These are phyloP conservation scores for Leccinum fibrillosum DNA, from an alignment of 768 basidiomycete genomes.

Conservation along the genomic window DNA sequence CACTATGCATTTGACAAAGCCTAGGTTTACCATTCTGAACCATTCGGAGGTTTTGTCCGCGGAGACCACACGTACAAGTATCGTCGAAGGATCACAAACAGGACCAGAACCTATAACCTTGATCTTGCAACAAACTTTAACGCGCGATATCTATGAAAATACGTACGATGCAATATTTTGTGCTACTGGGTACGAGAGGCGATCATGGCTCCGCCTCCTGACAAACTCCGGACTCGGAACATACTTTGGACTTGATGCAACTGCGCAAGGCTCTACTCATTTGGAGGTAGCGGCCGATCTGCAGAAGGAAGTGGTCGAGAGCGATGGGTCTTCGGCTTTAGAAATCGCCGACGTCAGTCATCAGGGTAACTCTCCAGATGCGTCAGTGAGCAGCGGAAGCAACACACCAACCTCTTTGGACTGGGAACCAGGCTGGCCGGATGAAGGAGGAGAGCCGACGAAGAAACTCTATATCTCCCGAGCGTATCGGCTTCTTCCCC, in stretches of 20 bases:
- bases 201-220: constrained; percentile 44
- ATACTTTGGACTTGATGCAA: constrained; percentile 32
- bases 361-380: background rate
- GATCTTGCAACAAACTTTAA: constrained; percentile 35
- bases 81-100: background rate
- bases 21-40: constrained; percentile 37
- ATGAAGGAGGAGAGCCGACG: constrained; percentile 4
- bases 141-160: constrained; percentile 28
- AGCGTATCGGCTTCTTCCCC: constrained; percentile 41
- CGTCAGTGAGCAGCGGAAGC: constrained; percentile 3
- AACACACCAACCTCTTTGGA: constrained; percentile 15
- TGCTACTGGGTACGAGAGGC: constrained; percentile 53
- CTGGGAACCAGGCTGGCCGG: constrained; percentile 21
- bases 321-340: constrained; percentile 3
- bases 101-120: constrained; percentile 21
- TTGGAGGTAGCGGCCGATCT: constrained; percentile 10
- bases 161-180: constrained; percentile 48
- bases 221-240: constrained; percentile 37
- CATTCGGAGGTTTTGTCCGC: constrained; percentile 38
- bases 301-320: background rate
- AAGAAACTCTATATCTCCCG: constrained; percentile 35
- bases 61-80: background rate
- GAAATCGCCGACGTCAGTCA: background rate
- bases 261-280: constrained; percentile 1
- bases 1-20: constrained; percentile 6